phyloP scores from a whole-genome alignment of 352 stramenopile species.

The Phytophthora uliginosa region DNA sequence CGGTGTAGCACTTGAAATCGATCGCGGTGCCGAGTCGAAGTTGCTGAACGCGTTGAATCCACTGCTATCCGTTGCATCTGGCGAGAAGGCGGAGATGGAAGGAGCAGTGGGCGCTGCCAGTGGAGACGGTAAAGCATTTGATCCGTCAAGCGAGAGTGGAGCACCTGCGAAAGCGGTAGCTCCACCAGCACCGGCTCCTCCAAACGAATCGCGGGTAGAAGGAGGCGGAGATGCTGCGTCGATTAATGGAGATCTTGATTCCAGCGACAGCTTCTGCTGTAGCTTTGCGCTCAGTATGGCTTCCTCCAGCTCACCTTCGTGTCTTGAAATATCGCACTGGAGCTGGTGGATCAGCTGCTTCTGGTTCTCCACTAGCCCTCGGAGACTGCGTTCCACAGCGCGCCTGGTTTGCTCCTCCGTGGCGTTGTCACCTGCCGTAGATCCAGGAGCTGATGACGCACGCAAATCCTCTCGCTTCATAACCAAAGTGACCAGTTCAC shows the following conservation, averaged over 20 bases:
- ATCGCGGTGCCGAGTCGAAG: conserved; percentile 42
- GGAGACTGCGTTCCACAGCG: conserved; percentile 61
- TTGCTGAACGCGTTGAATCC: conserved; percentile 49
- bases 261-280: conserved; percentile 43
- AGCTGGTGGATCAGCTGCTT: conserved; percentile 64
- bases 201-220: conserved; percentile 16
- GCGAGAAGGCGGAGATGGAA: conserved; percentile 35
- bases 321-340: conserved; percentile 55
- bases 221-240: conserved; percentile 20
- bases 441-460: conserved; percentile 25
- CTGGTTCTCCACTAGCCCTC: conserved; percentile 64
- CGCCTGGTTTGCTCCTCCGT: conserved; percentile 48
- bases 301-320: conserved; percentile 66
- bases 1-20: conserved; percentile 25
- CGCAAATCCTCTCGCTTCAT: conserved; percentile 78
- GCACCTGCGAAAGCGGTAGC: conserved; percentile 28
- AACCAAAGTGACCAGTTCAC: conserved; percentile 72
- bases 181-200: conserved; percentile 3
- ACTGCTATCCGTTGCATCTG: conserved; percentile 41
- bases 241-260: conserved; percentile 35
- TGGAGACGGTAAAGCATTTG: conserved; percentile 18
- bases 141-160: conserved; percentile 27
- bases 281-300: conserved; percentile 45
- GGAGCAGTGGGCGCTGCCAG: conserved; percentile 26
- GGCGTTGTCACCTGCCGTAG: conserved; percentile 19